These are phyloP conservation scores for Mimosa bimucronata DNA, from an alignment of 306 rosid species.

Conservation along the genomic window DNA sequence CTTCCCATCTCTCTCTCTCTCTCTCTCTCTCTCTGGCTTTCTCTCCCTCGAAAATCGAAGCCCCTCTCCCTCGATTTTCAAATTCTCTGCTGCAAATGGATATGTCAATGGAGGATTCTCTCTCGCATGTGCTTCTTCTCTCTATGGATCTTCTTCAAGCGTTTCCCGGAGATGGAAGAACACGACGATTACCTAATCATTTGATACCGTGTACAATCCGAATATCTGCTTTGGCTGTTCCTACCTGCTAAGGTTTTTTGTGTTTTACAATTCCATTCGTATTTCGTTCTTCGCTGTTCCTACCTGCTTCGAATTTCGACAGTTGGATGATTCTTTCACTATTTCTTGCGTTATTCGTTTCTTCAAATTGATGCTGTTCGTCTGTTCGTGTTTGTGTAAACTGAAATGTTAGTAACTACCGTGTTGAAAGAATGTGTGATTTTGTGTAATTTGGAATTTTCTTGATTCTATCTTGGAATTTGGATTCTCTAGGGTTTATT, in stretches of 20 bases:
- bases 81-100: slow-evolving; percentile 56
- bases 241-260: slow-evolving; percentile 44
- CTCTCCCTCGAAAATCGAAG: slow-evolving; percentile 14
- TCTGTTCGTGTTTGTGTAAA: slow-evolving; percentile 12
- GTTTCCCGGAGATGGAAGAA: slow-evolving; percentile 53
- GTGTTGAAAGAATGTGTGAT: neutral
- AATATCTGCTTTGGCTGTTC: slow-evolving; percentile 44
- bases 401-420: neutral
- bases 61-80: slow-evolving; percentile 3
- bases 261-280: slow-evolving; percentile 9
- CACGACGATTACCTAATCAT: slow-evolving; percentile 59
- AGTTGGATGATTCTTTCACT: slow-evolving; percentile 26
- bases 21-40: slow-evolving; percentile 29
- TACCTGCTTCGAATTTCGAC: slow-evolving; percentile 37
- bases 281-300: slow-evolving; percentile 33
- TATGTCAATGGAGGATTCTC: slow-evolving; percentile 71
- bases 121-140: slow-evolving; percentile 49
- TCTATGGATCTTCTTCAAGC: slow-evolving; percentile 49
- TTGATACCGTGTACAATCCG: slow-evolving; percentile 63
- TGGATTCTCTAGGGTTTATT: slow-evolving; percentile 42
- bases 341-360: slow-evolving; percentile 32
- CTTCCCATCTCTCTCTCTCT: slow-evolving; percentile 23
- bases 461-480: slow-evolving; percentile 24
- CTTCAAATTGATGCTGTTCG: slow-evolving; percentile 33
- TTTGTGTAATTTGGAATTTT: slow-evolving; percentile 29